These are phyloP conservation scores for Suhomyces bokatorum DNA, from an alignment of 1,139 yeast species.

Conservation along the genomic window DNA sequence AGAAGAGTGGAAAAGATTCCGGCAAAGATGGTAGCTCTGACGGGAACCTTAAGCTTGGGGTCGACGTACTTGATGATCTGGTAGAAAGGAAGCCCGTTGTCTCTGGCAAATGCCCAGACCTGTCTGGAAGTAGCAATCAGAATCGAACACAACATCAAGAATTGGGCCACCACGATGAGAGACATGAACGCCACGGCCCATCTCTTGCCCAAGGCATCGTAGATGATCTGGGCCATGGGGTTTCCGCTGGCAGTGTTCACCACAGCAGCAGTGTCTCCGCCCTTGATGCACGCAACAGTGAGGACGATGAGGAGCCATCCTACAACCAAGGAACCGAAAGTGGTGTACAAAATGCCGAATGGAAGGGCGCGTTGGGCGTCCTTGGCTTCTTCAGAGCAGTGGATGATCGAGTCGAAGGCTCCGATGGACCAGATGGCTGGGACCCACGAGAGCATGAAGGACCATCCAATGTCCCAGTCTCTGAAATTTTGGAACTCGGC, in stretches of 20 bases:
- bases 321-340: constrained; percentile 53
- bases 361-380: constrained; percentile 32
- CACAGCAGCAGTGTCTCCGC: constrained; percentile 42
- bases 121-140: constrained; percentile 53
- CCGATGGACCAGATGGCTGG: constrained; percentile 38
- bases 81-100: constrained; percentile 44
- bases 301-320: constrained; percentile 62
- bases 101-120: constrained; percentile 53
- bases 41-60: constrained; percentile 28
- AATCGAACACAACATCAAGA: constrained; percentile 63
- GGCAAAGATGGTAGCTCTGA: constrained; percentile 36
- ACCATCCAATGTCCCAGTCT: constrained; percentile 67
- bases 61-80: constrained; percentile 30
- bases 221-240: constrained; percentile 65
- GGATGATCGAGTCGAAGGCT: constrained; percentile 34
- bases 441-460: constrained; percentile 31
- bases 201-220: constrained; percentile 63
- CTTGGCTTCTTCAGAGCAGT: constrained; percentile 34
- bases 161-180: constrained; percentile 59
- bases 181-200: constrained; percentile 73
- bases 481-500: constrained; percentile 54
- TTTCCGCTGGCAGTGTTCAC: constrained; percentile 50
- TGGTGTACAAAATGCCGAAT: constrained; percentile 38
- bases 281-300: constrained; percentile 52
- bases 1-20: constrained; percentile 28